Evolutionary conservation across 495 filamentous ascomycete genomes (phyloP).

Genomic region (Daldinia vernicosa): DNA sequence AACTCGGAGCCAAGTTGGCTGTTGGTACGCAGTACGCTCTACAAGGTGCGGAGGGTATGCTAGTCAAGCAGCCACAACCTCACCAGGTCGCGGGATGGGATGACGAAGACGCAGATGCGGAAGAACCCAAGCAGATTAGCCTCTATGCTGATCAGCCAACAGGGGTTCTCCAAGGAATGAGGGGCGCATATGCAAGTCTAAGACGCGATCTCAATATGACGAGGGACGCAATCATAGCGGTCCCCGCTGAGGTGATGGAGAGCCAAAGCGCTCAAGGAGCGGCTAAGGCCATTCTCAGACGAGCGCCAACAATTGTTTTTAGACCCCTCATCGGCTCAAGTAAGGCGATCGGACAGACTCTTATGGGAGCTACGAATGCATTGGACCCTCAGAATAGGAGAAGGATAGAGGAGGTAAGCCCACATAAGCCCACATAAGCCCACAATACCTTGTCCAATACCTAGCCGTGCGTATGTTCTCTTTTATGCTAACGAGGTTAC

Average conservation of each 20-base stretch:
- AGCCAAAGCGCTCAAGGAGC: constrained; percentile 83
- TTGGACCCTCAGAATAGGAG: constrained; percentile 84
- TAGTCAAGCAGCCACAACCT: constrained; percentile 59
- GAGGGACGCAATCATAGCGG: constrained; percentile 91
- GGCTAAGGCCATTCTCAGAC: constrained; percentile 78
- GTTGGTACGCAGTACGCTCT: constrained; percentile 92
- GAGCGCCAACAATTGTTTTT: constrained; percentile 89
- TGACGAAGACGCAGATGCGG: constrained; percentile 68
- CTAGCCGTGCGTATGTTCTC: neutral
- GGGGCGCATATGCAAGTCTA: constrained; percentile 80
- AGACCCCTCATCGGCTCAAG: constrained; percentile 89
- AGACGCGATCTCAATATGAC: constrained; percentile 86
- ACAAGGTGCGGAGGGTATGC: constrained; percentile 83
- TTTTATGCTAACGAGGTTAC: constrained; percentile 35
- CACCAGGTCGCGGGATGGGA: constrained; percentile 61
- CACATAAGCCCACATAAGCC: too few relatives aligned
- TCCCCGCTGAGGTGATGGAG: constrained; percentile 90
- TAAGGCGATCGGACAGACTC: constrained; percentile 86
- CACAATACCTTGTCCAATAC: too few relatives aligned
- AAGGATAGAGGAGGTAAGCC: constrained; percentile 85
- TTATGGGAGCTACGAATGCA: constrained; percentile 93
- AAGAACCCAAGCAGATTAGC: constrained; percentile 78
- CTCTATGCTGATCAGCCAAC: constrained; percentile 93
- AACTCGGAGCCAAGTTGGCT: constrained; percentile 92
- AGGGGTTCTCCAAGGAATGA: constrained; percentile 83